phyloP scores from a whole-genome alignment of 192 early-diverging fungal genomes.

The Coemansia sp. region DNA sequence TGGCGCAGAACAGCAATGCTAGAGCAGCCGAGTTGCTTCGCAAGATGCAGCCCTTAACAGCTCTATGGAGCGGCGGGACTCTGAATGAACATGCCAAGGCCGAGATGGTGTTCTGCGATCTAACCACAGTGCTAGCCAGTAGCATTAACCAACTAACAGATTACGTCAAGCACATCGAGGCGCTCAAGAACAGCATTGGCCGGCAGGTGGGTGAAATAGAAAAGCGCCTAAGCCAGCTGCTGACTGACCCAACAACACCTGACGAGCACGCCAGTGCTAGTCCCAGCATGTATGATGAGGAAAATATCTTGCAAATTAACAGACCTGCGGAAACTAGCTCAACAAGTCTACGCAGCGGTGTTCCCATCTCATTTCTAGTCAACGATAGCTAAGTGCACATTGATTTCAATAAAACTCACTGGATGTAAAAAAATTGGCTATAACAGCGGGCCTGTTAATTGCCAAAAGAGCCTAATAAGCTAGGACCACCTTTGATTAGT shows the following conservation, averaged over 20 bases:
- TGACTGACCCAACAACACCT: neutral
- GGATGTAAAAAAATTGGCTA: too few relatives aligned
- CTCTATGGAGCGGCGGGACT: neutral
- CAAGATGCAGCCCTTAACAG: neutral
- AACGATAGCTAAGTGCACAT: neutral
- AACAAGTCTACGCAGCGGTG: neutral
- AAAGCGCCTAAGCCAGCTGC: neutral
- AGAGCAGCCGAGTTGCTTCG: neutral
- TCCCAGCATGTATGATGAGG: neutral
- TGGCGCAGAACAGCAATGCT: neutral
- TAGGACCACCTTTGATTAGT: too few relatives aligned
- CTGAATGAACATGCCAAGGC: neutral
- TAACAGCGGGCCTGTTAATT: too few relatives aligned
- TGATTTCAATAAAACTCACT: too few relatives aligned
- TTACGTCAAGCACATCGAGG: slow-evolving; percentile 30
- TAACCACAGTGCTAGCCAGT: slow-evolving; percentile 11
- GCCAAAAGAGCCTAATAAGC: too few relatives aligned
- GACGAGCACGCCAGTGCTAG: neutral
- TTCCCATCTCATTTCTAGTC: slow-evolving; percentile 37
- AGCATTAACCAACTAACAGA: slow-evolving; percentile 19
- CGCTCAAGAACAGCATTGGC: slow-evolving; percentile 18
- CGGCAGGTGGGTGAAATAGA: slow-evolving; percentile 11
- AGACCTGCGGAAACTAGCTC: neutral
- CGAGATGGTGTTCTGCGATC: neutral
- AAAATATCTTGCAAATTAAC: neutral